Conservation (phyloP, 257 asterid species). For the Cruciata laevipes region DNA sequence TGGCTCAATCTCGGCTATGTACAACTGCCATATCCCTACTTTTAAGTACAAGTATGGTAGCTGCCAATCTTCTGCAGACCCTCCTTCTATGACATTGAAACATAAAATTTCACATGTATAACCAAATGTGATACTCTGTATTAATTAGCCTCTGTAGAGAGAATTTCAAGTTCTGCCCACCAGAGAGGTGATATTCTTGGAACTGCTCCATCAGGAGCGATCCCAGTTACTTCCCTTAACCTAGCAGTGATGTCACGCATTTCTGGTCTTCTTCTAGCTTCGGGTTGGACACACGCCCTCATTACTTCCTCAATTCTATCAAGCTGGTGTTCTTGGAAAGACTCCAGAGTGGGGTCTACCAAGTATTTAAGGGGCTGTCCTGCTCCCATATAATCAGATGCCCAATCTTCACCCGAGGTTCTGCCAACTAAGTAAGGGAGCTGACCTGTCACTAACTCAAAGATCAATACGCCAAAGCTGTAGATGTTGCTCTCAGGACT, state of each 20-base stretch:
- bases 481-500: constrained; percentile 44
- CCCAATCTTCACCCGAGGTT: constrained; percentile 49
- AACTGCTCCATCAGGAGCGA: constrained; percentile 60
- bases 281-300: constrained; percentile 42
- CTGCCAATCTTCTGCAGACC: constrained; percentile 4
- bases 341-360: constrained; percentile 57
- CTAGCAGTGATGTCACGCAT: constrained; percentile 46
- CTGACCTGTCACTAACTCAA: constrained; percentile 66
- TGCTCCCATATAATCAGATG: constrained; percentile 51
- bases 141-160: constrained; percentile 37
- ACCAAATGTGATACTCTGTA: constrained; percentile 6
- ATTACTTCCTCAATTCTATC: constrained; percentile 43
- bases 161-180: constrained; percentile 94
- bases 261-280: constrained; percentile 37
- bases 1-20: constrained; percentile 5
- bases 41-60: constrained; percentile 6
- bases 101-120: constrained; percentile 2
- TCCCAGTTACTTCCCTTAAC: constrained; percentile 60
- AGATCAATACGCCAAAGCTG: constrained; percentile 64
- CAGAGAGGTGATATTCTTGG: constrained; percentile 71
- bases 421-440: constrained; percentile 56
- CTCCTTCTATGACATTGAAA: constrained; percentile 11
- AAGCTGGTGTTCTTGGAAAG: constrained; percentile 42
- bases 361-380: constrained; percentile 26
- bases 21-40: constrained; percentile 14